Base-by-base conservation (phyloP, 371 early-diverging fungal genomes). In the Saksenaea vasiformis region DNA sequence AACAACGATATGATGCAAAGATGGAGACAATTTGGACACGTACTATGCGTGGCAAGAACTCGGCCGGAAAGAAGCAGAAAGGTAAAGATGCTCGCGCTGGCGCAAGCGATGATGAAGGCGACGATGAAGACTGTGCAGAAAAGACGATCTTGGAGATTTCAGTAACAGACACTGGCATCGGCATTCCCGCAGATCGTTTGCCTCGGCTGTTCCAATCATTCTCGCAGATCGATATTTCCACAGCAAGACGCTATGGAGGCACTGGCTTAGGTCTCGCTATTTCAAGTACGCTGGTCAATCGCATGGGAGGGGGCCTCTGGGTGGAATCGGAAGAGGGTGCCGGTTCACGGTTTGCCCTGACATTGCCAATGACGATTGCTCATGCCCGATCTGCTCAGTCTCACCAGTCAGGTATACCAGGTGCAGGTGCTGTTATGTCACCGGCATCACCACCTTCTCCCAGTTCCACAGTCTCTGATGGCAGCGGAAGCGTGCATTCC, bases 261-360 rank as follows among this genome's bases (percentile, higher is more conserved):
- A 78, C 85, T 9, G 86, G 86, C 28, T 66, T 86, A 24, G 86
- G 86, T 26, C 62, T 86, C 37, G 85, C 86, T 15, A 86, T 86
- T 28, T 83, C 84, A 35, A 80, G 83, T 31, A 83, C 81, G 14
- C 60, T 86, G 7, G 86, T 84, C 8, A 85, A 86, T 61, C 73
- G 79, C 56, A 86, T 86, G 86, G 85, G 85, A 13, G 86, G 86
- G 10, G 79, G 83, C 31, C 65, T 86, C 7, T 86, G 86, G 86
- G 86, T 86, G 3, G 86, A 86, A 60, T 84, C 85, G 24, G 85
- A 84, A 37, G 77, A 81, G 64, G 73, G 73, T 4, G 67, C 70
- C 27, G 86, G 86, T 26, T 84, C 85, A 0, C 61, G 84, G 5
- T 86, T 86, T 54, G 83, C 86, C 5, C 71, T 84, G 35, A 84